Conservation (phyloP, 2,329 filamentous ascomycete genomes). For the Pseudogymnoascus sp. region DNA sequence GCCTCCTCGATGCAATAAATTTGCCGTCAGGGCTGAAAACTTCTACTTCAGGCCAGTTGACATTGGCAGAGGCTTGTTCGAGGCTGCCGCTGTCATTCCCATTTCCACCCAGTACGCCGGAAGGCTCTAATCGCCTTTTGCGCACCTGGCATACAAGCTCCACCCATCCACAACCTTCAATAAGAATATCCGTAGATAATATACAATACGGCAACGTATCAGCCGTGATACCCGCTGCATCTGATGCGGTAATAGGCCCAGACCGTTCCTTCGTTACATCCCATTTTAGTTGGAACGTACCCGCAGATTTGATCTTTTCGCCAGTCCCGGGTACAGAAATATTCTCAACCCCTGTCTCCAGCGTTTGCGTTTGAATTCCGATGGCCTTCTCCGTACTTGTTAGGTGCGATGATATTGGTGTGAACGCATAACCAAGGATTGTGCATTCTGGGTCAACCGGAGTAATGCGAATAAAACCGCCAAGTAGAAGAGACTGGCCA, state of each 20-base stretch:
- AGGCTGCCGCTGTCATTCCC: constrained; percentile 13
- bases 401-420: constrained; percentile 67
- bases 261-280: constrained; percentile 78
- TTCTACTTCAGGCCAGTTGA: constrained; percentile 65
- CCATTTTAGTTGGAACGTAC: constrained; percentile 65
- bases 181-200: constrained; percentile 72
- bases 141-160: constrained; percentile 80
- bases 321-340: constrained; percentile 55
- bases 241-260: constrained; percentile 60
- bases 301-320: constrained; percentile 59
- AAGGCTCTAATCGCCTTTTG: constrained; percentile 39
- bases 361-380: constrained; percentile 59
- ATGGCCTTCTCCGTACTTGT: constrained; percentile 76
- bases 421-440: constrained; percentile 80
- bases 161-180: constrained; percentile 91
- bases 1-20: constrained; percentile 59
- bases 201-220: constrained; percentile 72
- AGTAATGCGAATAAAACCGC: constrained; percentile 82
- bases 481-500: constrained; percentile 73
- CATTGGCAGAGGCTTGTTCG: constrained; percentile 21
- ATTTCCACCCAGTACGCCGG: constrained; percentile 20
- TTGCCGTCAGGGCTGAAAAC: constrained; percentile 81
- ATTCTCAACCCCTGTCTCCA: constrained; percentile 52
- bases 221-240: constrained; percentile 55
- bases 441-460: constrained; percentile 57